Evolutionary conservation across 768 basidiomycete genomes (phyloP).

Genomic region (Pisolithus sp.): DNA sequence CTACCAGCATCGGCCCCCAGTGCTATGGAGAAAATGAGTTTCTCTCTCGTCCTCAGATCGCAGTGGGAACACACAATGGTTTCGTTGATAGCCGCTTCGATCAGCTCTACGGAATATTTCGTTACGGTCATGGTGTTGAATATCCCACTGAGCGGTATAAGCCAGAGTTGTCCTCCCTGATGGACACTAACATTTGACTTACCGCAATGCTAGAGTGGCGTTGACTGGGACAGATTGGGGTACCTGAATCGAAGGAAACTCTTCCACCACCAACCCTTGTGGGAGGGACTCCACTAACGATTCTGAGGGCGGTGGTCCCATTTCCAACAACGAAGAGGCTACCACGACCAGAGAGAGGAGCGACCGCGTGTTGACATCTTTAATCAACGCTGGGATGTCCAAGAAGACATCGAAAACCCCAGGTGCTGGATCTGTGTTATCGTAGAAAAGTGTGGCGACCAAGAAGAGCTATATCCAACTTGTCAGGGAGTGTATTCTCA

Average conservation of each 20-base stretch:
- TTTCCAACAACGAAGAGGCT: no score
- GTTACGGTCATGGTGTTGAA: slow-evolving; percentile 21
- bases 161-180: neutral
- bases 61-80: slow-evolving; percentile 8
- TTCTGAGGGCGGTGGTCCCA: no score
- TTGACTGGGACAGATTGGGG: slow-evolving; percentile 12
- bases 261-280: no score
- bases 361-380: slow-evolving; percentile 14
- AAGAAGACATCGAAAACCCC: slow-evolving; percentile 28
- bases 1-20: slow-evolving; percentile 35
- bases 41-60: neutral
- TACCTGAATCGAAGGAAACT: no score
- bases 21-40: slow-evolving; percentile 27
- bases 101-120: slow-evolving; percentile 12
- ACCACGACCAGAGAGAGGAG: slow-evolving; percentile 18
- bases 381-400: slow-evolving; percentile 5
- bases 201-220: slow-evolving; percentile 18
- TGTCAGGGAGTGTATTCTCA: neutral
- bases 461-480: neutral
- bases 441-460: slow-evolving; percentile 48
- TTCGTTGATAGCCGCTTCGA: slow-evolving; percentile 14
- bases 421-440: slow-evolving; percentile 32
- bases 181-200: slow-evolving; percentile 3
- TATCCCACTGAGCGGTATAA: slow-evolving; percentile 7
- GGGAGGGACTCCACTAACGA: no score